Conservation (phyloP, 345 rosid species). For the Acer yangbiense region DNA sequence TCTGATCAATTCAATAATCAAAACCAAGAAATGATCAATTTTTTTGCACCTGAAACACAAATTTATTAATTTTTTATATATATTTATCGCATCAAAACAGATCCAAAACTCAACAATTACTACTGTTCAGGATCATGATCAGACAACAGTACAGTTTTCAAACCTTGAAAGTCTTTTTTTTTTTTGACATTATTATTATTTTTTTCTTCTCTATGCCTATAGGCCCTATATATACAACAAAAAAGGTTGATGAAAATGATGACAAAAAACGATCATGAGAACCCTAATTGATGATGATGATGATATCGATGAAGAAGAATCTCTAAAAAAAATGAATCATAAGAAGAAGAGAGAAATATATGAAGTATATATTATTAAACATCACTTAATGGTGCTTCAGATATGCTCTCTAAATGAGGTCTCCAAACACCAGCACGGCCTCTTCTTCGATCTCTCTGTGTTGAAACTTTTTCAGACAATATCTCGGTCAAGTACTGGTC, state of each 20-base stretch:
- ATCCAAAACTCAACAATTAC: no score
- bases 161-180: background rate
- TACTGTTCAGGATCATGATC: background rate
- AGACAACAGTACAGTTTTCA: constrained; percentile 5
- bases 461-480: constrained; percentile 74
- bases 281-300: constrained; percentile 23
- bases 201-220: constrained; percentile 24
- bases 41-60: no score
- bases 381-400: constrained; percentile 36
- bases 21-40: no score
- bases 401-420: constrained; percentile 91
- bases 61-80: no score
- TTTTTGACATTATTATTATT: constrained; percentile 17
- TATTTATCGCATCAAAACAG: no score
- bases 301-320: constrained; percentile 12
- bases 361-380: no score
- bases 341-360: background rate
- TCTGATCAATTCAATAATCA: no score
- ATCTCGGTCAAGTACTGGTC: constrained; percentile 94
- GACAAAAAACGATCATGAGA: constrained; percentile 10
- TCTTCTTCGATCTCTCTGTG: constrained; percentile 77
- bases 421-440: constrained; percentile 95
- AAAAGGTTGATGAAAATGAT: background rate
- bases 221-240: constrained; percentile 27
- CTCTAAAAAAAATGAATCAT: constrained; percentile 18